Percentiles rank a stretch among this genome's conserved stretches.
phyloP scores from a whole-genome alignment of 768 basidiomycete species.

The Kwoniella botswanensis region DNA sequence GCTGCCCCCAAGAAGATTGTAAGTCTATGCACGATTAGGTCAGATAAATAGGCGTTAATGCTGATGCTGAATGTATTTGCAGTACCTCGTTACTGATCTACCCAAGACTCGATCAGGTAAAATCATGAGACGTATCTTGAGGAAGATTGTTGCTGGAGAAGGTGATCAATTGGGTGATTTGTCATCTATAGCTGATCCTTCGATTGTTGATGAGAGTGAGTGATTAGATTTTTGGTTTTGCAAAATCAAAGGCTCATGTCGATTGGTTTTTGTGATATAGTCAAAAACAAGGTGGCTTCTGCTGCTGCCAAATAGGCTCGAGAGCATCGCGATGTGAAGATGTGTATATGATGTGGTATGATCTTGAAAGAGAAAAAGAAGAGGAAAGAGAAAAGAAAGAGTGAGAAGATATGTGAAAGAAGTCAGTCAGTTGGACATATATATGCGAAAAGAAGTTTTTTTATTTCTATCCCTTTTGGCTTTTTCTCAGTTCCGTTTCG shows the following conservation, averaged over 20 bases:
- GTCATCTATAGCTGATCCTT: constrained; percentile 87
- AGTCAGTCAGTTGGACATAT: too few relatives aligned
- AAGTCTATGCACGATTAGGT: constrained; percentile 58
- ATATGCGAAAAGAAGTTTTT: too few relatives aligned
- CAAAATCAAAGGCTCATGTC: background rate
- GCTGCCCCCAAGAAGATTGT: constrained; percentile 92
- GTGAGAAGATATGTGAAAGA: too few relatives aligned
- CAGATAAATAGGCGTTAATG: background rate
- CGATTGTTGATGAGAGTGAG: constrained; percentile 72
- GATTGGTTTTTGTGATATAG: constrained; percentile 10
- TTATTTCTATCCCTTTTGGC: too few relatives aligned
- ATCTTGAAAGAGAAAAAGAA: too few relatives aligned
- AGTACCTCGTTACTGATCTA: constrained; percentile 65
- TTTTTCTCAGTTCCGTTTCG: too few relatives aligned
- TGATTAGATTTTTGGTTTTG: constrained; percentile 1
- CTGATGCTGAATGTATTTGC: background rate
- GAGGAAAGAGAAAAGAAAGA: too few relatives aligned
- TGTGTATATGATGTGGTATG: too few relatives aligned
- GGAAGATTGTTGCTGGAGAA: constrained; percentile 86
- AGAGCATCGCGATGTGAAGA: too few relatives aligned
- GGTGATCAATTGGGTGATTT: constrained; percentile 88
- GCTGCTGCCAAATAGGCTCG: background rate
- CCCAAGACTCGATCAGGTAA: constrained; percentile 96
- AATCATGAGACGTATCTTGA: constrained; percentile 93
- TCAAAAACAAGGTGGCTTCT: constrained; percentile 29